A percentile compares a stretch with the other conserved stretches of the same genome.
Conservation (phyloP, 2,329 filamentous ascomycete genomes). For the Zymoseptoria passerinii region DNA sequence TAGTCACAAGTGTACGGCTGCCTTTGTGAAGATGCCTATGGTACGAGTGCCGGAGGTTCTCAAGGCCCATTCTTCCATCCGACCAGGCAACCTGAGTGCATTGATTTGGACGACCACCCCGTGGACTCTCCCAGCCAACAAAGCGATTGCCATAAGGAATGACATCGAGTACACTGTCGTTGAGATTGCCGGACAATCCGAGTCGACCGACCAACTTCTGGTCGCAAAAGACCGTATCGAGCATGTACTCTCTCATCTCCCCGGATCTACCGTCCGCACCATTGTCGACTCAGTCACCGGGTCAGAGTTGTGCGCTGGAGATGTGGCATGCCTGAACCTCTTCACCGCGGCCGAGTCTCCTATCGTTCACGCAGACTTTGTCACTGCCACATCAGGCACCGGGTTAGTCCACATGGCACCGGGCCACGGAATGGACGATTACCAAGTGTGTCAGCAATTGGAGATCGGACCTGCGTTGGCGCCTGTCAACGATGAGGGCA, state of each 20-base stretch:
- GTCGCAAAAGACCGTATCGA: conserved; percentile 64
- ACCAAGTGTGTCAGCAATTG: conserved; percentile 64
- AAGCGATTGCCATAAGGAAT: conserved; percentile 72
- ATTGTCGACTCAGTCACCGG: conserved; percentile 54
- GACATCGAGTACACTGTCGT: conserved; percentile 59
- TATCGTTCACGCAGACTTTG: conserved; percentile 78
- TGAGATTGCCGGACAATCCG: conserved; percentile 4
- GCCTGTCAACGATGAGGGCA: conserved; percentile 73
- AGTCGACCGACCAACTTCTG: conserved; percentile 45
- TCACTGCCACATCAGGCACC: conserved; percentile 81
- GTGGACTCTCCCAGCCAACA: conserved; percentile 92
- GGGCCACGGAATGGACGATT: conserved; percentile 95
- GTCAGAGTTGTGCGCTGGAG: conserved; percentile 49
- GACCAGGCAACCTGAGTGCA: conserved; percentile 55
- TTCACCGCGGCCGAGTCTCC: conserved; percentile 44
- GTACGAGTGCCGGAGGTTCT: conserved; percentile 39
- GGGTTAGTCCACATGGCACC: conserved; percentile 93
- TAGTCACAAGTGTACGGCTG: conserved; percentile 60
- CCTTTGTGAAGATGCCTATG: conserved; percentile 74
- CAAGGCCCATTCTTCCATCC: conserved; percentile 25
- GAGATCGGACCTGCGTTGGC: conserved; percentile 64
- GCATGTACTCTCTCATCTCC: conserved; percentile 42
- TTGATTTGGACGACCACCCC: conserved; percentile 98
- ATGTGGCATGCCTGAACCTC: conserved; percentile 22
- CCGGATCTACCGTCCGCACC: conserved; percentile 40